Evolutionary conservation across 768 basidiomycete species (phyloP).

Genomic region (Tricholomella constricta): DNA sequence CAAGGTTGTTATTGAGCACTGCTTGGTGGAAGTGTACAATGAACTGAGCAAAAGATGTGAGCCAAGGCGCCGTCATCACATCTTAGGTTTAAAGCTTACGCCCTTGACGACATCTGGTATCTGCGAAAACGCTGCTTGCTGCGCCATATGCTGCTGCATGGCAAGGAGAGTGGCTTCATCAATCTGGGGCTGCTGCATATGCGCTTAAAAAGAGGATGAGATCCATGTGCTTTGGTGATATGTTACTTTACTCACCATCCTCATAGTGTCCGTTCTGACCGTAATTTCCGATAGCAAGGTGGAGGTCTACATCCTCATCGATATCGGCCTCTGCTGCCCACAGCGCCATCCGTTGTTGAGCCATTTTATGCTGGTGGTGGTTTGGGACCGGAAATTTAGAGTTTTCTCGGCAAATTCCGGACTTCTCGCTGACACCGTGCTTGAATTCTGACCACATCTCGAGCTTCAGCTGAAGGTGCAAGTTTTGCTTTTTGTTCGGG

Average conservation of each 20-base stretch:
- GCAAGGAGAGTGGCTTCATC: constrained; percentile 70
- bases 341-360: constrained; percentile 66
- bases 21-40: constrained; percentile 95
- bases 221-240: constrained; percentile 7
- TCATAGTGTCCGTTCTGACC: constrained; percentile 71
- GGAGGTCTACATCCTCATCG: constrained; percentile 79
- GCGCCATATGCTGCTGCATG: constrained; percentile 82
- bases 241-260: constrained; percentile 46
- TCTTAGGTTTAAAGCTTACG: constrained; percentile 43
- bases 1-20: constrained; percentile 86
- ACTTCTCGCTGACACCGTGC: too few relatives aligned
- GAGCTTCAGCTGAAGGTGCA: too few relatives aligned
- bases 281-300: constrained; percentile 66
- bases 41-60: constrained; percentile 54
- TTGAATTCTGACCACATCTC: too few relatives aligned
- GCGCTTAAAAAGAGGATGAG: constrained; percentile 34
- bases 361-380: constrained; percentile 39
- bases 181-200: constrained; percentile 61
- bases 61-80: constrained; percentile 3
- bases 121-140: constrained; percentile 78
- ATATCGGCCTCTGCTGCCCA: constrained; percentile 83
- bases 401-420: constrained; percentile 36
- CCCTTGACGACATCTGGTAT: constrained; percentile 90
- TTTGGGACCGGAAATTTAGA: constrained; percentile 32
- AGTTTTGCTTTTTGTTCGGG: too few relatives aligned